Evolutionary conservation across 1,284 basidiomycete genomes (phyloP), one percentile per base, ranked within the genome.

Genomic region (Trichosporon sp.): DNA sequence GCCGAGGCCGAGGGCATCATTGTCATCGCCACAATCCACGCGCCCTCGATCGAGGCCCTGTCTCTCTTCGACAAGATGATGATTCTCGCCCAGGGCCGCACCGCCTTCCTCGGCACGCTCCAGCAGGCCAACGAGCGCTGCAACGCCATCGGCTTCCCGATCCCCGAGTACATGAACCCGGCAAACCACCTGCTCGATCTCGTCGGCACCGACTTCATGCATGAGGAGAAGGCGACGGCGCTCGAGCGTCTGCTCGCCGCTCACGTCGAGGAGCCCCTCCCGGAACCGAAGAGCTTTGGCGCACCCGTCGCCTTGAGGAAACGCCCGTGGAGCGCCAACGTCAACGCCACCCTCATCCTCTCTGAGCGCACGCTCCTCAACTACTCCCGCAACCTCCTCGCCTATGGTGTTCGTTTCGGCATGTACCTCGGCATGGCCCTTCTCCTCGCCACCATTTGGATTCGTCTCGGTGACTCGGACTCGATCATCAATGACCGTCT

Each of bases 401-500:
- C 88, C 1, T 90, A 89, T 77, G 88, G 89, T n/a, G 86, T 90
- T 2, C 84, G 89, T 40, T 75, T 86, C 0, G 88, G 84, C 32
- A 90, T 90, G 89, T 90, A 90, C 73, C 78, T 75, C 77, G 87
- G 87, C 6, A 87, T 89, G 86, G 88, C 87, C 0, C 70, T 88
- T 2, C 85, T 89, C 83, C 82, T 89, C 51, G 89, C 87, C 0
- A 87, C 88, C 0, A 88, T 89, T 65, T 90, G 89, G 89, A 86
- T 90, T 43, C 83, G 84, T 51, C 85, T 90, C 37, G 86, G 81
- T 1, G 70, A 77, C 56, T 79, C 72, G 4, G 79, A 81, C 35
- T 73, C 76, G 11, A 79, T 82, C 72, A 83, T 87, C 74, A 78
- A 79, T 67, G 79, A 79, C 65, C 76, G 80, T 16, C 76, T 81